Conservation (phyloP, 768 basidiomycete genomes). For the Pisolithus marmoratus region DNA sequence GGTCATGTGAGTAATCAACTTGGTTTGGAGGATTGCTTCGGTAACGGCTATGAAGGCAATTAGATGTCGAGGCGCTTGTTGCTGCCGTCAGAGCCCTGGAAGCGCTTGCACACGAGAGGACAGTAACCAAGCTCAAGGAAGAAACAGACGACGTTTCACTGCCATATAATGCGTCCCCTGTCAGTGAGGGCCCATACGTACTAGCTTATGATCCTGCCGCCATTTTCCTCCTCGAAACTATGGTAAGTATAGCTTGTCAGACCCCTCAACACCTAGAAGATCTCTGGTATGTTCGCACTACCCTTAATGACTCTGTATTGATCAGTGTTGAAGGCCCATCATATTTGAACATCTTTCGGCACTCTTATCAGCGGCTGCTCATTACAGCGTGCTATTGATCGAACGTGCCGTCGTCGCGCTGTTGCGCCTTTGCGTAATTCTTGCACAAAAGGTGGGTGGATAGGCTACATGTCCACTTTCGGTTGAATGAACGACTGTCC, state of each 20-base stretch:
- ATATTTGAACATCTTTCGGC: constrained; percentile 90
- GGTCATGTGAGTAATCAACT: constrained; percentile 64
- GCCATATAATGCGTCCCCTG: constrained; percentile 26
- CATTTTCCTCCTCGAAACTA: constrained; percentile 89
- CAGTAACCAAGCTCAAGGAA: constrained; percentile 70
- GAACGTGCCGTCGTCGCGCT: constrained; percentile 92
- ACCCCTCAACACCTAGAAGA: constrained; percentile 78
- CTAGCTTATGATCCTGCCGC: constrained; percentile 94
- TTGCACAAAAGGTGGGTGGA: constrained; percentile 66
- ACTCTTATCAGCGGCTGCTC: constrained; percentile 66
- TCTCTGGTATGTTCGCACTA: constrained; percentile 58
- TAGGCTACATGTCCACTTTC: background rate
- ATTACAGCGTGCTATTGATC: constrained; percentile 86
- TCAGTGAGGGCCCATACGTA: constrained; percentile 43
- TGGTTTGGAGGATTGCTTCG: background rate
- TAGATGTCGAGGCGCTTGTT: constrained; percentile 73
- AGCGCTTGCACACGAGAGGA: constrained; percentile 84
- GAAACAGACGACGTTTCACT: constrained; percentile 54
- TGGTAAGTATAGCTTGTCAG: constrained; percentile 84
- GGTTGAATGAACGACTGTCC: background rate
- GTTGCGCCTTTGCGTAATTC: constrained; percentile 74
- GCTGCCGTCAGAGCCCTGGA: constrained; percentile 85
- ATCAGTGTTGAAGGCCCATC: constrained; percentile 66
- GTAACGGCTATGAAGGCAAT: constrained; percentile 46
- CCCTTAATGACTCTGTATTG: background rate